Evolutionary conservation across 2,329 filamentous ascomycete genomes (phyloP).

Genomic region (Ascochyta koolunga): DNA sequence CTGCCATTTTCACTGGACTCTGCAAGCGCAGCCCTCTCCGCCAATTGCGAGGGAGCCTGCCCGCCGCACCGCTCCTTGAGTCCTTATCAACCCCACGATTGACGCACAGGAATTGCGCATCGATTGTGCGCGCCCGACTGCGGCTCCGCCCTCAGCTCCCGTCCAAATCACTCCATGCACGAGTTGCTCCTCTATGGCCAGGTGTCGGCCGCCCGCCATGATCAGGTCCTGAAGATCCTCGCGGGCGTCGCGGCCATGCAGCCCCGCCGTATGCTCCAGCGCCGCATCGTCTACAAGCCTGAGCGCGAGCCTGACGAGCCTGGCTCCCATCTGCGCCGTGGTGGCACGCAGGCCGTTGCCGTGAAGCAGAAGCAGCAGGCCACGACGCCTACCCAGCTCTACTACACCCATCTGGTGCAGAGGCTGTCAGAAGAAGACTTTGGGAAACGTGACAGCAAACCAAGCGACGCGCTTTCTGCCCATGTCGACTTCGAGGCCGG

Average conservation of each 20-base stretch:
- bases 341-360: conserved; percentile 46
- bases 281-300: conserved; percentile 65
- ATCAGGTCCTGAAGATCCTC: conserved; percentile 66
- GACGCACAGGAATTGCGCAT: conserved; percentile 36
- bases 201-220: conserved; percentile 62
- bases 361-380: conserved; percentile 39
- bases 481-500: conserved; percentile 28
- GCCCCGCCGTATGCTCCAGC: conserved; percentile 60
- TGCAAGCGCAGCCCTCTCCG: conserved; percentile 23
- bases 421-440: conserved; percentile 48
- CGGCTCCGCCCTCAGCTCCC: conserved; percentile 14
- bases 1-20: conserved; percentile 21
- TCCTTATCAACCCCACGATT: conserved; percentile 40
- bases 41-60: conserved; percentile 28
- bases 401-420: conserved; percentile 60
- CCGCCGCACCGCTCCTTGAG: no score
- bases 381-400: conserved; percentile 57
- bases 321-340: conserved; percentile 43
- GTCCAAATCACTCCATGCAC: conserved; percentile 56
- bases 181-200: conserved; percentile 67
- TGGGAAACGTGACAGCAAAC: conserved; percentile 21
- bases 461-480: conserved; percentile 25
- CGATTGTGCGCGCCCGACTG: conserved; percentile 25
- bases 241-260: conserved; percentile 67
- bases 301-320: conserved; percentile 53